Evolutionary conservation across 2,329 filamentous ascomycete species (phyloP).

Genomic region (Ophiostoma populinum): DNA sequence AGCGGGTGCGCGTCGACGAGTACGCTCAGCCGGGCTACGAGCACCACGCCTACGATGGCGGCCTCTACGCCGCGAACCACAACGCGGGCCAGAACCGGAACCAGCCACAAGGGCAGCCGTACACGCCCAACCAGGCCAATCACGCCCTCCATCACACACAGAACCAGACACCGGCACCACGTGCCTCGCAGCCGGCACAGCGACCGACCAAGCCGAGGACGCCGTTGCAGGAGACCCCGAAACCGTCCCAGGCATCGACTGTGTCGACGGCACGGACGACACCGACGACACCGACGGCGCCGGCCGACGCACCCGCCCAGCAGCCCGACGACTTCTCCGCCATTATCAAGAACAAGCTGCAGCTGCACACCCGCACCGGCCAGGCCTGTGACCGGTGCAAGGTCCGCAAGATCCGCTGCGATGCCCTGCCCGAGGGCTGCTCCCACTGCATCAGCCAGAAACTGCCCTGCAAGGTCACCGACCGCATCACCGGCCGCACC

Average conservation of each 20-base stretch:
- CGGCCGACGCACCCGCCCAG: constrained; percentile 17
- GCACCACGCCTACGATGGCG: too few species aligned
- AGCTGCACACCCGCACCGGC: constrained; percentile 47
- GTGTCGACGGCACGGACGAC: neutral
- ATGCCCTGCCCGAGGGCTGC: constrained; percentile 63
- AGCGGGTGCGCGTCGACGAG: constrained; percentile 4
- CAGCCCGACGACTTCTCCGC: constrained; percentile 34
- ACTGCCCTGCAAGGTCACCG: constrained; percentile 68
- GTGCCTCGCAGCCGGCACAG: too few species aligned
- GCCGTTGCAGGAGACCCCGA: too few species aligned
- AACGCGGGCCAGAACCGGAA: too few species aligned
- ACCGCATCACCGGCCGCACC: constrained; percentile 69
- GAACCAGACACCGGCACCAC: too few species aligned
- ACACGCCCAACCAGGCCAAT: too few species aligned
- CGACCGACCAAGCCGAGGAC: too few species aligned
- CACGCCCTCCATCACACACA: too few species aligned
- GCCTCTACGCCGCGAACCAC: too few species aligned
- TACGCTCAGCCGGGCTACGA: too few species aligned
- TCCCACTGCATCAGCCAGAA: constrained; percentile 63
- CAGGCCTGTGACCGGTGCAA: constrained; percentile 85
- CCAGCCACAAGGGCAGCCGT: too few species aligned
- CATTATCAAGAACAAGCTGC: constrained; percentile 37
- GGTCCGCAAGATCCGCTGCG: constrained; percentile 79
- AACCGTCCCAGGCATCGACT: too few species aligned
- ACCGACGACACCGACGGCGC: neutral